Percentiles rank a stretch among this genome's conserved stretches.
These are phyloP conservation scores for Termitomyces sp. DNA, from an alignment of 768 basidiomycete species.

Conservation along the genomic window DNA sequence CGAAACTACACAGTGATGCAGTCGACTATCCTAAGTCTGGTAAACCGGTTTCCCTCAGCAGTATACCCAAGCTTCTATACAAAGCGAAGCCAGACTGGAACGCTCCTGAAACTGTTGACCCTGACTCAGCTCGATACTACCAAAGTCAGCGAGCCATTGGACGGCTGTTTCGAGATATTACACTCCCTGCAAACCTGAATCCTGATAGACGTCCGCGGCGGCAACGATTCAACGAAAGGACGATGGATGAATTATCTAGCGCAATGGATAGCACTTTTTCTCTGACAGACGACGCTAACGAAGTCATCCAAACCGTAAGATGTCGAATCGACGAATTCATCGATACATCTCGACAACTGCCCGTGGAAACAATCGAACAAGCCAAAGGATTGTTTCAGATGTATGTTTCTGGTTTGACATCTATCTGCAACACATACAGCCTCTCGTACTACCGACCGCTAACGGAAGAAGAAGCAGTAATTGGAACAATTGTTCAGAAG, in stretches of 20 bases:
- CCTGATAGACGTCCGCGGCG: slow-evolving; percentile 5
- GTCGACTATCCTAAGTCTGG: slow-evolving; percentile 65
- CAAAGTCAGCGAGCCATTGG: slow-evolving; percentile 52
- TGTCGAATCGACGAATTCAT: slow-evolving; percentile 22
- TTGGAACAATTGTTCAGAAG: slow-evolving; percentile 64
- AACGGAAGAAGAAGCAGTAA: slow-evolving; percentile 57
- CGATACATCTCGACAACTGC: slow-evolving; percentile 15
- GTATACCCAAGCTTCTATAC: slow-evolving; percentile 37
- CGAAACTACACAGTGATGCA: slow-evolving; percentile 55
- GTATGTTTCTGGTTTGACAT: slow-evolving; percentile 42
- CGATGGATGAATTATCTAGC: slow-evolving; percentile 15
- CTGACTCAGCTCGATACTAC: slow-evolving; percentile 38
- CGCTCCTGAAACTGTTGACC: slow-evolving; percentile 50
- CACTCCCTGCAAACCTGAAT: slow-evolving; percentile 31
- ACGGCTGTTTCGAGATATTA: slow-evolving; percentile 52
- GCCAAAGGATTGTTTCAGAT: slow-evolving; percentile 27
- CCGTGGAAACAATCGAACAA: slow-evolving; percentile 17
- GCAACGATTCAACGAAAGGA: slow-evolving; percentile 7
- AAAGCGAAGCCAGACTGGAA: slow-evolving; percentile 53
- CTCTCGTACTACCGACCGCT: slow-evolving; percentile 40
- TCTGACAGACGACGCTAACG: slow-evolving; percentile 13
- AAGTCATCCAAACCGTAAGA: slow-evolving; percentile 22
- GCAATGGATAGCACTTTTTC: slow-evolving; percentile 11
- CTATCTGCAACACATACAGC: slow-evolving; percentile 40
- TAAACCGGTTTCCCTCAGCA: slow-evolving; percentile 29